Percentiles rank a stretch among this genome's conserved stretches.
Conservation (phyloP, 257 asterid genomes). For the Plantago major region DNA sequence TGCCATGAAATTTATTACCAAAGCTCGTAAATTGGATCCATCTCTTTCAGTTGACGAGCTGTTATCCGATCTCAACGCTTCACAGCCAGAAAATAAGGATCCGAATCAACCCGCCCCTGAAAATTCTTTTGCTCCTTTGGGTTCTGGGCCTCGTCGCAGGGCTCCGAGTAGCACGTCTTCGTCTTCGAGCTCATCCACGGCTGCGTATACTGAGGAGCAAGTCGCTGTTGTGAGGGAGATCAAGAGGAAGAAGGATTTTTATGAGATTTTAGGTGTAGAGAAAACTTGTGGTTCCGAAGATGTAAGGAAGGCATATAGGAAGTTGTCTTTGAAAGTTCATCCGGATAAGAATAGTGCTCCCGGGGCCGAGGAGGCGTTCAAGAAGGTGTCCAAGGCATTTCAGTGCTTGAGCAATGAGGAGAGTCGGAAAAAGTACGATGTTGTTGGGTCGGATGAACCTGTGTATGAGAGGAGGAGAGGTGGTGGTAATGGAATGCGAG, state of each 20-base stretch:
- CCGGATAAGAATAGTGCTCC: conserved; percentile 96
- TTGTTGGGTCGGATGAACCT: conserved; percentile 69
- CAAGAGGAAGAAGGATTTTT: conserved; percentile 80
- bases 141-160: conserved; percentile 58
- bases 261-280: conserved; percentile 82
- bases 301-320: conserved; percentile 77
- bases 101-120: conserved; percentile 28
- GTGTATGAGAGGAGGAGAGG: conserved; percentile 51
- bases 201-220: conserved; percentile 66
- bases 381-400: conserved; percentile 88
- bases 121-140: conserved; percentile 28
- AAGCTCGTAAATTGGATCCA: conserved; percentile 84
- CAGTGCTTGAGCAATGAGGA: conserved; percentile 86
- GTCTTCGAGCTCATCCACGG: conserved; percentile 32
- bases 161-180: conserved; percentile 31
- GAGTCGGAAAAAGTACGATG: conserved; percentile 61
- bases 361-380: conserved; percentile 95
- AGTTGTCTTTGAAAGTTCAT: conserved; percentile 85
- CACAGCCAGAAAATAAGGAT: conserved; percentile 34
- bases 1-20: conserved; percentile 63
- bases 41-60: conserved; percentile 50
- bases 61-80: conserved; percentile 38
- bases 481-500: conserved; percentile 50
- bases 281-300: conserved; percentile 67
- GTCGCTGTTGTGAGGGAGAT: conserved; percentile 53